These are phyloP conservation scores for Coemansia brasiliensis DNA, from an alignment of 192 early-diverging fungal genomes.

Conservation along the genomic window DNA sequence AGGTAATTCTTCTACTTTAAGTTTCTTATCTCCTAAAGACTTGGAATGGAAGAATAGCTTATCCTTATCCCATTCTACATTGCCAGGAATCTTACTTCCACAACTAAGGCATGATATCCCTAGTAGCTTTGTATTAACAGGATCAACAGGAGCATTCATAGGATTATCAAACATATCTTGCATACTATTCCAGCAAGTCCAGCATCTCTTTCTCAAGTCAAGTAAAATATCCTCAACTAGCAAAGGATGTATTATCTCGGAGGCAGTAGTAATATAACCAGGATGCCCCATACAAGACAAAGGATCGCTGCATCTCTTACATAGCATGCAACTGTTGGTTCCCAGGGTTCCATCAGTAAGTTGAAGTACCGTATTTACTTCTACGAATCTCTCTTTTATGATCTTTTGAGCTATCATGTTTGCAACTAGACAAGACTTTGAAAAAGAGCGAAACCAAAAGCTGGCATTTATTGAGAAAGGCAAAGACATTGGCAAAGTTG, in stretches of 20 bases:
- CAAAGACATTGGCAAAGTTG: no score
- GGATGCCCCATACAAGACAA: background rate
- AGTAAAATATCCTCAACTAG: background rate
- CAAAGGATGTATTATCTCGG: background rate
- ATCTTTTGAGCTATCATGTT: no score
- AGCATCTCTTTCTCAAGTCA: background rate
- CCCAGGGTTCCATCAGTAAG: slow-evolving; percentile 6
- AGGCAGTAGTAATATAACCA: background rate
- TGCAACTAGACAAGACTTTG: no score
- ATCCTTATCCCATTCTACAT: background rate
- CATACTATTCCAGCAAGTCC: background rate
- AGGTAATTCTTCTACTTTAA: background rate
- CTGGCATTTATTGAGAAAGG: no score
- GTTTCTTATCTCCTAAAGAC: background rate
- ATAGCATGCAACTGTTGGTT: slow-evolving; percentile 3
- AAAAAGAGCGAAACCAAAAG: no score
- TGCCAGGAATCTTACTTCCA: background rate
- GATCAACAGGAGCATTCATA: no score
- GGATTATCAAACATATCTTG: background rate
- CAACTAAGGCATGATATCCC: background rate
- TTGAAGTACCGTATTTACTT: background rate
- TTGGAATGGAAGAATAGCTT: background rate
- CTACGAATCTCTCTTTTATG: no score
- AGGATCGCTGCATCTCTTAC: background rate
- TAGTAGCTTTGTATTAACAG: no score